Evolutionary conservation across 176 grass and related monocot genomes (phyloP).

Genomic region (Zoysia pacifica): DNA sequence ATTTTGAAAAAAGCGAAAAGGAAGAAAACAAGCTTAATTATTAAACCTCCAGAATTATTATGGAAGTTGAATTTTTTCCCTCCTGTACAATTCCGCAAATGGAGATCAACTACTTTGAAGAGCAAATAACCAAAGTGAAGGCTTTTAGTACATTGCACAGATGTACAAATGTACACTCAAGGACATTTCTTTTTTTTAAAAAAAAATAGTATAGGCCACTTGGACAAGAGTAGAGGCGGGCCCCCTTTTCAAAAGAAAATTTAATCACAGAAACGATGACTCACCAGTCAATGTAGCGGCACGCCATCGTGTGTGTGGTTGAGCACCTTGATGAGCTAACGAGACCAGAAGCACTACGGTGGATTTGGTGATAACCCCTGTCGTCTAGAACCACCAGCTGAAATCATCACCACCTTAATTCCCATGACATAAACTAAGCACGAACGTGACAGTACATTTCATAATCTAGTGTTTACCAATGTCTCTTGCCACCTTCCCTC

Average conservation of each 20-base stretch:
- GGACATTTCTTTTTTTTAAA: no score
- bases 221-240: no score
- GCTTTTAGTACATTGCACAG: not conserved
- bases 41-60: no score
- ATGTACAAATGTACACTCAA: not conserved
- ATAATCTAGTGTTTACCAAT: not conserved
- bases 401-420: slow-evolving; percentile 1
- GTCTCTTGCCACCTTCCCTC: not conserved
- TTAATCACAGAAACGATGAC: not conserved
- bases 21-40: no score
- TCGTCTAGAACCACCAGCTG: not conserved
- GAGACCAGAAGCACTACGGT: not conserved
- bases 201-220: not conserved
- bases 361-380: not conserved
- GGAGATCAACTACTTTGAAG: no score
- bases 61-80: no score
- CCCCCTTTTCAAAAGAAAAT: no score
- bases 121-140: no score
- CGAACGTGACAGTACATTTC: not conserved
- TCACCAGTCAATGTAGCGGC: not conserved
- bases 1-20: no score
- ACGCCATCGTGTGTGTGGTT: not conserved
- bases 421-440: not conserved
- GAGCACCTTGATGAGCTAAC: not conserved
- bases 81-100: no score